phyloP scores from a whole-genome alignment of 106 monocot genomes.

The Dendrobium officinale region DNA sequence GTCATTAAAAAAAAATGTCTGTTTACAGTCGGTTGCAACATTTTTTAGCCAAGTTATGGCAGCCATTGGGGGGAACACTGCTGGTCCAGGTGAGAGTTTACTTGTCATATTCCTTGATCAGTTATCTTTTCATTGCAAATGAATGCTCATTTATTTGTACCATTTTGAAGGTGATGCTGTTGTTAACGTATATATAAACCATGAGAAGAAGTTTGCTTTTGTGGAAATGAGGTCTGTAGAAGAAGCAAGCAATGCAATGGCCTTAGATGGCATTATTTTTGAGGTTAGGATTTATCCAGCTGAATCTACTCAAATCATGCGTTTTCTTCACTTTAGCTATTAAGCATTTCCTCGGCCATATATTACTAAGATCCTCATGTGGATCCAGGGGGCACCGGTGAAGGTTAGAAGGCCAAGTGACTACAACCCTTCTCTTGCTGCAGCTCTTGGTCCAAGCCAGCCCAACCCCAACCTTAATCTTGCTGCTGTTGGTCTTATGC shows the following conservation, averaged over 20 bases:
- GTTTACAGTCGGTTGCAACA: conserved; percentile 79
- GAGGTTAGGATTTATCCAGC: conserved; percentile 39
- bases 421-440: conserved; percentile 71
- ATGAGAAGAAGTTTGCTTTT: conserved; percentile 99
- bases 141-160: conserved; percentile 3
- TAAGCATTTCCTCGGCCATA: not conserved
- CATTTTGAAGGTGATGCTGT: conserved; percentile 84
- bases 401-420: conserved; percentile 89
- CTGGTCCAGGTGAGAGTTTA: conserved; percentile 76
- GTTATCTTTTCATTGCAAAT: not conserved
- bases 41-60: conserved; percentile 95
- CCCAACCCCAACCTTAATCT: conserved; percentile 66
- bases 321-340: not conserved
- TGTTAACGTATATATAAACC: conserved; percentile 96
- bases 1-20: not conserved
- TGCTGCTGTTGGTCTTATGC: conserved; percentile 58
- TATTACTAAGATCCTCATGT: conserved; percentile 12
- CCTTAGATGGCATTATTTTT: conserved; percentile 96
- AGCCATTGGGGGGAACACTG: conserved; percentile 92
- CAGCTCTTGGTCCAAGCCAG: conserved; percentile 67
- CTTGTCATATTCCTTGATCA: not conserved
- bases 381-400: conserved; percentile 78
- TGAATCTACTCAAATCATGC: not conserved
- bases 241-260: conserved; percentile 99
- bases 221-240: conserved; percentile 99